Base-by-base conservation (phyloP, 495 filamentous ascomycete genomes). In the Friedmanniomyces simplex region DNA sequence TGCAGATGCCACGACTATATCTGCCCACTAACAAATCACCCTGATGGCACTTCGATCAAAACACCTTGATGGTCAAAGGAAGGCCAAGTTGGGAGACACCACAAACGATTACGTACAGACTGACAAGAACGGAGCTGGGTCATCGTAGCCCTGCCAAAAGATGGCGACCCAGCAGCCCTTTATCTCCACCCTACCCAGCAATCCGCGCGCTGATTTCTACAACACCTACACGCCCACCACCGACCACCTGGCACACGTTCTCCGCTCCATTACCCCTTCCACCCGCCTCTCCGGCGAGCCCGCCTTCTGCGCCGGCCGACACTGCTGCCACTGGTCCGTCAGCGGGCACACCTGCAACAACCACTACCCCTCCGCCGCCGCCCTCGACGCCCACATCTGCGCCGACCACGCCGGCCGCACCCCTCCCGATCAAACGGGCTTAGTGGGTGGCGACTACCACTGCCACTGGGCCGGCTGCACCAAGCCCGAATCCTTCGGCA, bases 381-480 rank as follows among this genome's bases (percentile, higher is more conserved):
- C 56, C 25, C 56, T 63, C 20, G 60, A 63, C 56, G 26, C 43
- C 24, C 60, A 63, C 46, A 46, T 63, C 32, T 39, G 32, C 28
- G 50, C 51, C 37, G 50, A 59, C 36, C 60, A 63, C 28, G 60
- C 60, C 16, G 55, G 55, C 13, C 61, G 51, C 13, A 28, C 34
- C 22, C 32, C 26, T 12, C 28, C 28, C 13, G 21, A 51, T 10
- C 28, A 32, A 32, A 32, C 28, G 4, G 28, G 28, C 28, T 32
- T 10, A 20, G 4, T 32, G 1, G 52, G 49, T 48, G 56, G 55
- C 2, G 55, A 57, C 24, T 59, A 59, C 41, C 60, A 52, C 30
- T 63, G 60, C 50, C 39, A 60, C 21, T 63, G 60, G 60, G 18
- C 45, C 8, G 55, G 59, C 55, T 63, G 60, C 52, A 41, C 37